phyloP scores from a whole-genome alignment of 306 rosid species.

The Sesbania bispinosa region DNA sequence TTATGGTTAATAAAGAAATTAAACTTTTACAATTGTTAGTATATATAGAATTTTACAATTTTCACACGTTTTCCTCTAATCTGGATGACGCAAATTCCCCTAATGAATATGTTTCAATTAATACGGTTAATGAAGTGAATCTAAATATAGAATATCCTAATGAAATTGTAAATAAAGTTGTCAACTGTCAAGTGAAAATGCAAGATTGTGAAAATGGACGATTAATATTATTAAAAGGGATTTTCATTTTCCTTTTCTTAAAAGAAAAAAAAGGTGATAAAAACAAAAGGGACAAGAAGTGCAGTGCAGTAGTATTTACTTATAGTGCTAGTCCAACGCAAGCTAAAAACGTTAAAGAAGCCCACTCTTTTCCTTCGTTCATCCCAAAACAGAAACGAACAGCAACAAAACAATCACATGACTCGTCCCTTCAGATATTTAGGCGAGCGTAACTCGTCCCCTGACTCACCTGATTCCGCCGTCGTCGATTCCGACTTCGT shows the following conservation, averaged over 20 bases:
- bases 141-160: not conserved
- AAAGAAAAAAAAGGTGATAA: too few species aligned
- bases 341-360: not conserved
- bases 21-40: too few species aligned
- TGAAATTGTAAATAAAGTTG: not conserved
- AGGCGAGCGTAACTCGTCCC: constrained; percentile 45
- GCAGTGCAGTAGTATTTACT: not conserved
- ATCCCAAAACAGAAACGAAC: not conserved
- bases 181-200: not conserved
- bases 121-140: not conserved
- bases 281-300: not conserved
- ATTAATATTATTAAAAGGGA: not conserved
- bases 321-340: constrained; percentile 16
- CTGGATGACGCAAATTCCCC: not conserved
- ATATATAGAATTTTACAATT: too few species aligned
- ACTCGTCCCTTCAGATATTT: constrained; percentile 55
- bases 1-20: too few species aligned
- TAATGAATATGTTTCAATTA: not conserved
- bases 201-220: not conserved
- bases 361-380: not conserved
- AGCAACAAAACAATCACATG: constrained; percentile 33
- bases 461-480: constrained; percentile 4
- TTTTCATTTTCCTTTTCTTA: too few species aligned
- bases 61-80: not conserved
- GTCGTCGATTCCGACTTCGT: constrained; percentile 56